These are phyloP conservation scores for Phaeosphaeriaceae sp. DNA, from an alignment of 2,329 filamentous ascomycete species.

Conservation along the genomic window DNA sequence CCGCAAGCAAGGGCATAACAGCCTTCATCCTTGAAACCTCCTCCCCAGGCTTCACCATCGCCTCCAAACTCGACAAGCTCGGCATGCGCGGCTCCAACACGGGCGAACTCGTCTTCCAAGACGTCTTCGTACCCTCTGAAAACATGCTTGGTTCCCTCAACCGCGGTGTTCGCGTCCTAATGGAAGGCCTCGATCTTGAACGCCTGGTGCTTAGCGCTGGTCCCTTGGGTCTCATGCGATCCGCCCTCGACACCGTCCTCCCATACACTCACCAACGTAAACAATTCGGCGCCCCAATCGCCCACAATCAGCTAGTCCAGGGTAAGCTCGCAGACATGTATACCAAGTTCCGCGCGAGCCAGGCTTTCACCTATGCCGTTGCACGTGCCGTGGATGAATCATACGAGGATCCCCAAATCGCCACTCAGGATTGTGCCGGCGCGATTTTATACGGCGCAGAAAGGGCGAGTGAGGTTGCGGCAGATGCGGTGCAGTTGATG, in stretches of 20 bases:
- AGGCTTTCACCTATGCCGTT: constrained; percentile 87
- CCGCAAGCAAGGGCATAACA: constrained; percentile 87
- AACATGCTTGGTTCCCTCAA: constrained; percentile 83
- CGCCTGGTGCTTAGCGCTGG: constrained; percentile 89
- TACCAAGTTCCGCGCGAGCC: constrained; percentile 83
- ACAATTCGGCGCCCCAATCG: constrained; percentile 87
- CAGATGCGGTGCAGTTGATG: constrained; percentile 90
- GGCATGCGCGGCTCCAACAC: constrained; percentile 98
- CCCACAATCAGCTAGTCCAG: constrained; percentile 91
- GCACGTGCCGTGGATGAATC: constrained; percentile 73
- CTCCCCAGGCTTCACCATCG: constrained; percentile 77
- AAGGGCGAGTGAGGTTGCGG: constrained; percentile 81
- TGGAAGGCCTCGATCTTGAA: constrained; percentile 96
- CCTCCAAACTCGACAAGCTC: constrained; percentile 94
- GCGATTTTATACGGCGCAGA: constrained; percentile 94
- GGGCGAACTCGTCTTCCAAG: constrained; percentile 88
- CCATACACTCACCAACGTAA: constrained; percentile 88
- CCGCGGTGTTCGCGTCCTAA: constrained; percentile 85
- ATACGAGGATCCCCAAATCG: constrained; percentile 62
- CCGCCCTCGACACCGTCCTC: constrained; percentile 80
- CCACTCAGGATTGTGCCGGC: constrained; percentile 91
- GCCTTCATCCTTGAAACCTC: constrained; percentile 85
- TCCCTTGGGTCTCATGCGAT: constrained; percentile 93
- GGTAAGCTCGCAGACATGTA: constrained; percentile 97
- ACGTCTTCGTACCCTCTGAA: constrained; percentile 84